Percentiles rank a stretch among this genome's conserved stretches.
phyloP scores from a whole-genome alignment of 495 filamentous ascomycete genomes.

The Aspergillus asperescens region DNA sequence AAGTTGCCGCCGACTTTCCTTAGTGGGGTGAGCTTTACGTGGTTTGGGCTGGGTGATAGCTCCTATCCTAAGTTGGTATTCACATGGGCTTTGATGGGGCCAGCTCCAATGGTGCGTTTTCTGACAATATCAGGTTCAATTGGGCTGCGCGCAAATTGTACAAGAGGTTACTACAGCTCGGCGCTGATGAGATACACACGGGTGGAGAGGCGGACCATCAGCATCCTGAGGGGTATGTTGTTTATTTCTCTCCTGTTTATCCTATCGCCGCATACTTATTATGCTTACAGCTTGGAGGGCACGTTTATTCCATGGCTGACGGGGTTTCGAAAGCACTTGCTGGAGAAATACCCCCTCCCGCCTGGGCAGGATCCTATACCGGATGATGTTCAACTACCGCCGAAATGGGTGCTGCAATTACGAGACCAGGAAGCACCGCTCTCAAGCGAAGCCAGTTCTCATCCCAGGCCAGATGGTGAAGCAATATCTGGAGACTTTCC shows the following conservation, averaged over 20 bases:
- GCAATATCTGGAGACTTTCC: constrained; percentile 17
- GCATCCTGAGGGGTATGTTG: constrained; percentile 74
- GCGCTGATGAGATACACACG: constrained; percentile 69
- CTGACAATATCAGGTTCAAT: constrained; percentile 64
- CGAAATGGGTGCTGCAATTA: constrained; percentile 67
- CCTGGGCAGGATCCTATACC: constrained; percentile 62
- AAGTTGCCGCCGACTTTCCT: constrained; percentile 69
- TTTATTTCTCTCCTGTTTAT: constrained; percentile 22
- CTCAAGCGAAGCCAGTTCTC: background rate
- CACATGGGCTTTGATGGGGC: background rate
- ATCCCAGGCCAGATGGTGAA: constrained; percentile 1
- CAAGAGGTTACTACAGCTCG: constrained; percentile 79
- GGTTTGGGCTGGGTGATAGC: constrained; percentile 90
- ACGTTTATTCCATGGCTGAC: constrained; percentile 73
- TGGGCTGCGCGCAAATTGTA: constrained; percentile 85
- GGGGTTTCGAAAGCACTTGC: constrained; percentile 57
- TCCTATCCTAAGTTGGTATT: constrained; percentile 72
- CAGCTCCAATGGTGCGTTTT: too few species aligned
- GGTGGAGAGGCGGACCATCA: constrained; percentile 88
- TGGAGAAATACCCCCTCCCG: constrained; percentile 65
- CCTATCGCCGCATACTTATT: constrained; percentile 9
- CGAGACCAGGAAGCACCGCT: constrained; percentile 12
- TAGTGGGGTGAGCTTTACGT: constrained; percentile 60
- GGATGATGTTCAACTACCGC: constrained; percentile 67
- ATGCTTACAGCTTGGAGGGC: constrained; percentile 61